Percentiles rank a stretch among this genome's conserved stretches.
phyloP scores from a whole-genome alignment of 1,284 basidiomycete species.

The Prillingera fragicola region DNA sequence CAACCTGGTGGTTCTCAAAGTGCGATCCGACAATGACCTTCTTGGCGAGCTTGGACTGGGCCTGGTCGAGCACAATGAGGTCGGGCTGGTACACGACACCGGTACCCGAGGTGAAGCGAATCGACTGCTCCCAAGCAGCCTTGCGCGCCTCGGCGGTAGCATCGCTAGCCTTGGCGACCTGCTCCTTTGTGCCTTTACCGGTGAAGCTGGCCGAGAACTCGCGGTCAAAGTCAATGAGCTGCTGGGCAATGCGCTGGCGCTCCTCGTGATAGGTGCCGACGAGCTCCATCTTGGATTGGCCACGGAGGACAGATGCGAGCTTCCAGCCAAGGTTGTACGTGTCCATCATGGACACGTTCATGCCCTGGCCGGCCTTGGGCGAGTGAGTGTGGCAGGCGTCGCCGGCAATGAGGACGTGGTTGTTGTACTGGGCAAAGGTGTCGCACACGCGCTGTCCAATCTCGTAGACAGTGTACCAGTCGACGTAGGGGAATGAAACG shows the following conservation, averaged over 20 bases:
- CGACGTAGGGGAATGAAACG: constrained; percentile 50
- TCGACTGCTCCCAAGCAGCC: constrained; percentile 13
- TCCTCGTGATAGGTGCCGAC: constrained; percentile 56
- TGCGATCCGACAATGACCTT: constrained; percentile 57
- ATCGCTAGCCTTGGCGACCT: constrained; percentile 46
- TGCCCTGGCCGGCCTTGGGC: constrained; percentile 39
- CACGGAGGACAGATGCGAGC: constrained; percentile 51
- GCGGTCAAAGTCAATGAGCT: constrained; percentile 75
- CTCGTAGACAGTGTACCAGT: constrained; percentile 42
- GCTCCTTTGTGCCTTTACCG: too few species aligned
- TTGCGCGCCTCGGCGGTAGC: constrained; percentile 50
- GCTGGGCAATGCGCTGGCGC: constrained; percentile 47
- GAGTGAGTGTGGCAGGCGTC: constrained; percentile 40
- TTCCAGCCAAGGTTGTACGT: constrained; percentile 52
- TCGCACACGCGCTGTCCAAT: constrained; percentile 50
- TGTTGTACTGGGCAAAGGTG: constrained; percentile 17
- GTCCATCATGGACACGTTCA: constrained; percentile 38
- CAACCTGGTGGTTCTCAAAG: constrained; percentile 41
- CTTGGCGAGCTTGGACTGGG: constrained; percentile 7
- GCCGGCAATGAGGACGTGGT: constrained; percentile 37
- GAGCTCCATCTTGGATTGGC: constrained; percentile 61
- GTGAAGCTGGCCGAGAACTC: constrained; percentile 69
- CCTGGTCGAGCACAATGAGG: constrained; percentile 8
- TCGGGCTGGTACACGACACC: constrained; percentile 45
- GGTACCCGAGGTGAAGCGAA: constrained; percentile 22